Evolutionary conservation across 306 rosid genomes (phyloP).

Genomic region (Rosa lucieae): DNA sequence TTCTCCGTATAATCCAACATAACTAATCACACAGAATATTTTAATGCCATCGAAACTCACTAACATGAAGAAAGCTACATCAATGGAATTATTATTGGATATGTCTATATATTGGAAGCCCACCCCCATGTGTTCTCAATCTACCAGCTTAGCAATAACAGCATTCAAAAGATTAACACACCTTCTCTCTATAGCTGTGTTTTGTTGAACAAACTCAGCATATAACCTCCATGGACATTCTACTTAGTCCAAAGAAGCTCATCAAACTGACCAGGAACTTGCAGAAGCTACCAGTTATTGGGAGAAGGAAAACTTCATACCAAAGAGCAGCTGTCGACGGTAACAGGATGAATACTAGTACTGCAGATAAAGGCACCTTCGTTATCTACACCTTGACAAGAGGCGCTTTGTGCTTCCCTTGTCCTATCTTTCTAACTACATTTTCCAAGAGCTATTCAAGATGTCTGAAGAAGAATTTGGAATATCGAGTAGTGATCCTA

Average conservation of each 20-base stretch:
- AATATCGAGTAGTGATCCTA: background rate
- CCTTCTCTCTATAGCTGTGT: background rate
- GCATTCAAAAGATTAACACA: background rate
- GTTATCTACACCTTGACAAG: background rate
- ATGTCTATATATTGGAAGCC: background rate
- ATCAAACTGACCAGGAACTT: background rate
- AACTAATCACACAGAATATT: background rate
- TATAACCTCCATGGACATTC: background rate
- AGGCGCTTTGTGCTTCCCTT: background rate
- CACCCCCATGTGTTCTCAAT: background rate
- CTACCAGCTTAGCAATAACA: background rate
- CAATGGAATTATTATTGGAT: background rate
- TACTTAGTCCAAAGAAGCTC: background rate
- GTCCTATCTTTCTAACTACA: background rate
- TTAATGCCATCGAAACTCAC: background rate
- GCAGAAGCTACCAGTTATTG: background rate
- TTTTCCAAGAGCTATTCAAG: conserved; percentile 1
- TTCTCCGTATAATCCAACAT: background rate
- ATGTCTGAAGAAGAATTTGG: conserved; percentile 6
- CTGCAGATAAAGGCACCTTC: background rate
- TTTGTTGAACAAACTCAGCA: background rate
- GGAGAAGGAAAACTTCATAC: background rate
- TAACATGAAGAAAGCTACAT: background rate
- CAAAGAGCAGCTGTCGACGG: background rate
- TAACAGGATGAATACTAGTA: background rate